Base-by-base conservation (phyloP, 2,329 filamentous ascomycete species). In the Magnaporthiopsis poae region DNA sequence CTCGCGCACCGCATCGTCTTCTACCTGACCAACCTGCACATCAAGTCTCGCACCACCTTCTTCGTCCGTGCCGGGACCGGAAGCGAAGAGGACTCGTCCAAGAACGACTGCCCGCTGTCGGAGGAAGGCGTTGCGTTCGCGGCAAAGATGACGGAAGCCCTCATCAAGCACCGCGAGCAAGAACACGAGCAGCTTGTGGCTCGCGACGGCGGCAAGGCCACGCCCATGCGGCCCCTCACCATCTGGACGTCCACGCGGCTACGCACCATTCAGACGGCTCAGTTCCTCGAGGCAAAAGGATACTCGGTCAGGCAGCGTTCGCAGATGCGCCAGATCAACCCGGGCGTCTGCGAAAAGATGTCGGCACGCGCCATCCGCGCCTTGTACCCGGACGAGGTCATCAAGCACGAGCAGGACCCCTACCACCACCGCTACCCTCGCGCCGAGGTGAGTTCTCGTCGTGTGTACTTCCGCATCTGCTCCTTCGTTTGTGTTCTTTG, bases 1-100 rank as follows among this genome's bases (percentile, higher is more conserved):
- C 84, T 99, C 39, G 96, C 93, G 0, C 93, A 99, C 76, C 88
- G 95, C 68, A 99, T 99, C 71, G 94, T 99, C 66, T 99, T 99
- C 78, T 99, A 98, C 77, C 86, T 99, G 62, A 91, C 96, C 74
- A 99, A 99, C 74, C 82, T 98, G 31, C 95, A 99, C 77, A 97
- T 97, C 81, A 98, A 99, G 77, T 90, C 90, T 63, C 87, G 94
- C 67, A 91, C 91, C 69, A 98, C 92, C 8, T 98, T 96, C 77
- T 98, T 98, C 76, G 93, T 89, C 63, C 86, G 94, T 69, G 89
- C 94, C 64, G 95, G 95, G 56, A 90, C 91, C 8, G 91, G 94
- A 0, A 84, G 86, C n/a, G 90, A 95, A 69, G 90, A 95, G 69
- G 92, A 96, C 71, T 92, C 90, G 12, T 98, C 95, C 84, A 96